Conservation (phyloP, 1,284 basidiomycete species). For the Uromyces viciae-fabae region DNA sequence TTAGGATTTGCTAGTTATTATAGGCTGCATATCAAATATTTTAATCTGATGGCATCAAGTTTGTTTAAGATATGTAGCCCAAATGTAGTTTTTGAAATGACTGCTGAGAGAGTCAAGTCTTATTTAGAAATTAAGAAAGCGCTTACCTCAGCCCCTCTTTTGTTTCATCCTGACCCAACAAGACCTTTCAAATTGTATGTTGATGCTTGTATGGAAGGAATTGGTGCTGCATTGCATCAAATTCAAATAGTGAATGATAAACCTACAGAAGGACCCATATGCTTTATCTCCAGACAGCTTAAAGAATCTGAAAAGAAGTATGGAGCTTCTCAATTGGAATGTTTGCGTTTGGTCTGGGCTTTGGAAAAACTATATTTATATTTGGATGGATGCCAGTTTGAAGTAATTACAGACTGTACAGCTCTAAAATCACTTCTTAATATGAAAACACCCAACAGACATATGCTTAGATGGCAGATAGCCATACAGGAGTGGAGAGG, state of each 20-base stretch:
- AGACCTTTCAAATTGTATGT: background rate
- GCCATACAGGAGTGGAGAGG: background rate
- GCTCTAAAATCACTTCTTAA: background rate
- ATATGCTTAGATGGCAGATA: background rate
- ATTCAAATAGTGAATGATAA: background rate
- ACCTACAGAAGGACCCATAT: background rate
- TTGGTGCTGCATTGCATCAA: background rate
- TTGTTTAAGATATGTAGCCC: background rate
- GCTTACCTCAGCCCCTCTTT: background rate
- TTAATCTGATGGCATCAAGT: background rate
- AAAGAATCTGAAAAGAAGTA: background rate
- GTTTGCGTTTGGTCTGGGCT: background rate
- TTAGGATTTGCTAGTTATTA: conserved; percentile 17
- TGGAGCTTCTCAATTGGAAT: conserved; percentile 1
- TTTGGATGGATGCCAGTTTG: conserved; percentile 2
- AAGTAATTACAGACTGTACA: conserved; percentile 1
- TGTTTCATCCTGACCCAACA: background rate
- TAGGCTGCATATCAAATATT: background rate
- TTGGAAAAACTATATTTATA: background rate
- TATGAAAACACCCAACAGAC: background rate
- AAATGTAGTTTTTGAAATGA: background rate
- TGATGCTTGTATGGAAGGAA: background rate
- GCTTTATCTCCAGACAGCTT: background rate
- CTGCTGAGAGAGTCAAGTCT: background rate
- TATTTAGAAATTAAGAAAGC: background rate